Percentiles rank a stretch among this genome's conserved stretches.
phyloP scores from a whole-genome alignment of 257 asterid genomes.

The Solanum gandarillasii region DNA sequence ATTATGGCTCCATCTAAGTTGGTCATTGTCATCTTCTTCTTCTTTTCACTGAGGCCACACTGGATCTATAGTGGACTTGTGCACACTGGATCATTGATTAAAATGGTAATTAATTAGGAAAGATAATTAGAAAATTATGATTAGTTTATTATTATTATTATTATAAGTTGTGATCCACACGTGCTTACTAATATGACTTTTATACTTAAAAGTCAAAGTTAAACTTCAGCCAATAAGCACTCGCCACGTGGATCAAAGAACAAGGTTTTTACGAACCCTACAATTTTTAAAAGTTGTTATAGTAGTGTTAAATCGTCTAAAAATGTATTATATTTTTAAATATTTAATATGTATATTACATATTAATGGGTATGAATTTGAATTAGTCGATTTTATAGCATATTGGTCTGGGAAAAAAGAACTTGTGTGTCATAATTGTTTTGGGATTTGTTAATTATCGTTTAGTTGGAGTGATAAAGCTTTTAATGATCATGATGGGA shows the following conservation, averaged over 20 bases:
- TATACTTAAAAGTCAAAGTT: background rate
- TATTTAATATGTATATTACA: too few species aligned
- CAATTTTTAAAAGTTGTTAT: background rate
- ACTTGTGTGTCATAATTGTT: background rate
- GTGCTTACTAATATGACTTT: background rate
- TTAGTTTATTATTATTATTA: background rate
- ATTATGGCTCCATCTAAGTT: constrained; percentile 20
- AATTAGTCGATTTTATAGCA: background rate
- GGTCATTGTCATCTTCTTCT: constrained; percentile 8
- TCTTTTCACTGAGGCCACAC: background rate
- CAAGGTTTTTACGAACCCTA: background rate
- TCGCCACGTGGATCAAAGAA: background rate
- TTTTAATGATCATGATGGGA: background rate
- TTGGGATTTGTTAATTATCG: background rate
- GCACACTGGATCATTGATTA: constrained; percentile 6
- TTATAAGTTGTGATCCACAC: background rate
- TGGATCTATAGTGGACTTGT: constrained; percentile 16
- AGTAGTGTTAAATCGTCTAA: too few species aligned
- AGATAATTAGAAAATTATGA: background rate
- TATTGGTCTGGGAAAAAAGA: background rate
- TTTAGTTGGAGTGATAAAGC: background rate
- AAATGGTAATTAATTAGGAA: background rate
- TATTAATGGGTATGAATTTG: background rate
- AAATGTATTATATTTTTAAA: too few species aligned
- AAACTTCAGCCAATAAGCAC: background rate